Evolutionary conservation across 2,329 filamentous ascomycete genomes (phyloP).

Genomic region (Verticillium nonalfalfae): DNA sequence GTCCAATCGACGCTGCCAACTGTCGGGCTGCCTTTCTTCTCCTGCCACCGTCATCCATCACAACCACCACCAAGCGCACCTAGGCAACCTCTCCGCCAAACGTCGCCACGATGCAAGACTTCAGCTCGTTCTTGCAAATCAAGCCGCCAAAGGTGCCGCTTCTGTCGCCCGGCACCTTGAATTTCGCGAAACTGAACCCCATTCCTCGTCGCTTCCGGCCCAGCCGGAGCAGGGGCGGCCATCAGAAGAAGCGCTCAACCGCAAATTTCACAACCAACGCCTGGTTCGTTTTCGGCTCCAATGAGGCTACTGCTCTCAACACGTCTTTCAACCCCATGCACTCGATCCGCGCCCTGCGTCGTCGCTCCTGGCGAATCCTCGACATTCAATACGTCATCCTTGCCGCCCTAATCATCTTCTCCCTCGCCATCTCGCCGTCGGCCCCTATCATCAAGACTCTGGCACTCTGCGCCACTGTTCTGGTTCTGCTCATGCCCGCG

Average conservation of each 20-base stretch:
- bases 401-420: conserved; percentile 71
- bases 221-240: conserved; percentile 26
- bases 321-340: conserved; percentile 77
- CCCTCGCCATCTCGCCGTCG: conserved; percentile 73
- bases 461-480: conserved; percentile 59
- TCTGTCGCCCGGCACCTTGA: conserved; percentile 32
- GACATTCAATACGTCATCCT: conserved; percentile 82
- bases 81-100: neutral
- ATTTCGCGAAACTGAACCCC: conserved; percentile 34
- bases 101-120: conserved; percentile 26
- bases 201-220: conserved; percentile 32
- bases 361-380: conserved; percentile 73
- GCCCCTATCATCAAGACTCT: conserved; percentile 74
- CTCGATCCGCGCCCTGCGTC: conserved; percentile 67
- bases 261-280: conserved; percentile 7
- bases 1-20: neutral
- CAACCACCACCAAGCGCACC: neutral
- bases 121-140: conserved; percentile 26
- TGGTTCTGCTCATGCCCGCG: conserved; percentile 71
- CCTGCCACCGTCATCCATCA: neutral
- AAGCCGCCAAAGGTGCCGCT: conserved; percentile 32
- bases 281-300: conserved; percentile 15
- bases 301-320: conserved; percentile 69
- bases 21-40: neutral
- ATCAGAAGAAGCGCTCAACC: conserved; percentile 29